A percentile compares a stretch with the other conserved stretches of the same genome.
phyloP scores from a whole-genome alignment of 2,329 filamentous ascomycete species.

The Alternaria consortialis region DNA sequence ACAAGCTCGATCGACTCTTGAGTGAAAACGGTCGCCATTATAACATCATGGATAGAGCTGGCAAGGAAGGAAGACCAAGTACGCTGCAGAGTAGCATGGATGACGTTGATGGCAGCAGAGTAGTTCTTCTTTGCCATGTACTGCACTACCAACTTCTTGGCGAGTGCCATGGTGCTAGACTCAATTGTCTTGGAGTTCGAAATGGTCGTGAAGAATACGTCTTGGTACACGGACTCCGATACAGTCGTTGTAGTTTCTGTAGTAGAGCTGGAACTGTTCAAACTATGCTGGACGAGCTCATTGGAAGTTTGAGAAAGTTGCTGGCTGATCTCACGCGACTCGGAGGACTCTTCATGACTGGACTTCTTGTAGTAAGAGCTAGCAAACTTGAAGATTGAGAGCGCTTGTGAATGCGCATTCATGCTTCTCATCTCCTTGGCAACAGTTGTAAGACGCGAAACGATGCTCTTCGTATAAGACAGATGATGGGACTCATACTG shows the following conservation, averaged over 20 bases:
- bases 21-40: conserved; percentile 53
- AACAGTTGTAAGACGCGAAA: conserved; percentile 49
- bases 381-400: conserved; percentile 58
- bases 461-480: conserved; percentile 51
- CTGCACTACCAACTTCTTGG: conserved; percentile 51
- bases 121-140: conserved; percentile 60
- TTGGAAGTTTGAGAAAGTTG: conserved; percentile 54
- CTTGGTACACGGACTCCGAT: conserved; percentile 55
- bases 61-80: conserved; percentile 60
- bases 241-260: conserved; percentile 49
- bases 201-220: conserved; percentile 56
- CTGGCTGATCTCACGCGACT: conserved; percentile 54
- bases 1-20: conserved; percentile 60
- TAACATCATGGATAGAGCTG: conserved; percentile 55
- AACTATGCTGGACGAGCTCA: conserved; percentile 53
- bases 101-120: conserved; percentile 57
- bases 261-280: conserved; percentile 39
- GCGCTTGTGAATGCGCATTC: conserved; percentile 56
- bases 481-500: conserved; percentile 59
- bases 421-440: conserved; percentile 58
- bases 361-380: conserved; percentile 46
- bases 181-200: conserved; percentile 53
- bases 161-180: conserved; percentile 53
- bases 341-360: conserved; percentile 48
- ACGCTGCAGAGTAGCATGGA: conserved; percentile 56